Percentiles rank a stretch among this genome's conserved stretches.
Conservation (phyloP, 208 protist genomes). For the Acanthamoeba castellanii region DNA sequence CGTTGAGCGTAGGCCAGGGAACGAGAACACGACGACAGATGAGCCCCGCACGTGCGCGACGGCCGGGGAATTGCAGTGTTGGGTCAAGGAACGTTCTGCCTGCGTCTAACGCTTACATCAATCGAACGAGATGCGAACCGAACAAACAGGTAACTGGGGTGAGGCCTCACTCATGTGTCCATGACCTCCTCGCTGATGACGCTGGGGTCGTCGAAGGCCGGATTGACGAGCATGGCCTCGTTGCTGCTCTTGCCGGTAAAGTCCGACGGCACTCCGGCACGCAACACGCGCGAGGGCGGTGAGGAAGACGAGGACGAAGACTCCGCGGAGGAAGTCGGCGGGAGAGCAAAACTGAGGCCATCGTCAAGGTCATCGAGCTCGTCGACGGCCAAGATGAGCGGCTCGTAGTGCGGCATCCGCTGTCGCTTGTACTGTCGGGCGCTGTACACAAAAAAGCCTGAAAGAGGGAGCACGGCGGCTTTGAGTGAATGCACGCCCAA, state of each 20-base stretch:
- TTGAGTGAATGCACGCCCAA: too few relatives aligned
- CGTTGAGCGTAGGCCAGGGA: neutral
- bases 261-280: neutral
- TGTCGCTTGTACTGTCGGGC: constrained; percentile 3
- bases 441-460: constrained; percentile 11
- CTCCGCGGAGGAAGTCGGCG: neutral
- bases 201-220: neutral
- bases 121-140: too few relatives aligned
- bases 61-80: too few relatives aligned
- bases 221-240: neutral
- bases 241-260: neutral
- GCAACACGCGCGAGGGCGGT: neutral
- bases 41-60: too few relatives aligned
- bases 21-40: neutral
- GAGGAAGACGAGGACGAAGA: neutral
- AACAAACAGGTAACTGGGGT: too few relatives aligned
- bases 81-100: too few relatives aligned
- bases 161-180: too few relatives aligned
- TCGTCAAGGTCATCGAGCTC: constrained; percentile 1
- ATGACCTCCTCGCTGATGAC: neutral
- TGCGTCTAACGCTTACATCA: too few relatives aligned
- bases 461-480: neutral
- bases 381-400: neutral
- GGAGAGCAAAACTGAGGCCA: neutral
- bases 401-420: constrained; percentile 13